Conservation (phyloP, 2,329 filamentous ascomycete species). For the Sarocladium strictum region DNA sequence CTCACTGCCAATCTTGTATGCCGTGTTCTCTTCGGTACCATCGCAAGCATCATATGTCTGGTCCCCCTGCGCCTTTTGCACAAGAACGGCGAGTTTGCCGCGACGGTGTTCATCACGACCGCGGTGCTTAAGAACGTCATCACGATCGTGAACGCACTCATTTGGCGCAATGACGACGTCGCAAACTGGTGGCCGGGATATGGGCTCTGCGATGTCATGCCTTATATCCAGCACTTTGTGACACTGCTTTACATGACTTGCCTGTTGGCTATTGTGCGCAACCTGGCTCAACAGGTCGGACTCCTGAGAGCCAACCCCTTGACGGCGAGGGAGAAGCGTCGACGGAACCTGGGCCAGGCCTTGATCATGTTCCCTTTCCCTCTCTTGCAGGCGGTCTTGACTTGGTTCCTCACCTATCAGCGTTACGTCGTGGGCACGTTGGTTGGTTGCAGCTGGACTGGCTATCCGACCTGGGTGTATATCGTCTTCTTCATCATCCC, state of each 20-base stretch:
- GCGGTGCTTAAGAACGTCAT: slow-evolving; percentile 41
- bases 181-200: slow-evolving; percentile 43
- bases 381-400: slow-evolving; percentile 40
- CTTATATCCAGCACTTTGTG: slow-evolving; percentile 39
- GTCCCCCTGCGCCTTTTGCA: slow-evolving; percentile 46
- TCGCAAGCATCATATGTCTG: slow-evolving; percentile 39
- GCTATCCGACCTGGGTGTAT: slow-evolving; percentile 40
- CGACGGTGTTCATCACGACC: slow-evolving; percentile 40
- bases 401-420: slow-evolving; percentile 39
- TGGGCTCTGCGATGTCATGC: slow-evolving; percentile 48
- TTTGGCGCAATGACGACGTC: slow-evolving; percentile 49
- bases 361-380: slow-evolving; percentile 51
- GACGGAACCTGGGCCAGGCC: slow-evolving; percentile 39
- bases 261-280: slow-evolving; percentile 48
- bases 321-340: slow-evolving; percentile 33
- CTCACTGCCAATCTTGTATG: slow-evolving; percentile 40
- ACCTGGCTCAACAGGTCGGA: slow-evolving; percentile 45
- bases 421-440: slow-evolving; percentile 45
- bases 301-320: slow-evolving; percentile 35
- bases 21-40: slow-evolving; percentile 40
- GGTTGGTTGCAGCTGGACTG: slow-evolving; percentile 41
- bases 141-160: slow-evolving; percentile 42
- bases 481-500: slow-evolving; percentile 43
- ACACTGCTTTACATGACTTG: slow-evolving; percentile 43
- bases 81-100: slow-evolving; percentile 49